Percentiles rank a stretch among this genome's conserved stretches.
phyloP scores from a whole-genome alignment of 2,329 filamentous ascomycete species.

The Aureobasidium leucospermi region DNA sequence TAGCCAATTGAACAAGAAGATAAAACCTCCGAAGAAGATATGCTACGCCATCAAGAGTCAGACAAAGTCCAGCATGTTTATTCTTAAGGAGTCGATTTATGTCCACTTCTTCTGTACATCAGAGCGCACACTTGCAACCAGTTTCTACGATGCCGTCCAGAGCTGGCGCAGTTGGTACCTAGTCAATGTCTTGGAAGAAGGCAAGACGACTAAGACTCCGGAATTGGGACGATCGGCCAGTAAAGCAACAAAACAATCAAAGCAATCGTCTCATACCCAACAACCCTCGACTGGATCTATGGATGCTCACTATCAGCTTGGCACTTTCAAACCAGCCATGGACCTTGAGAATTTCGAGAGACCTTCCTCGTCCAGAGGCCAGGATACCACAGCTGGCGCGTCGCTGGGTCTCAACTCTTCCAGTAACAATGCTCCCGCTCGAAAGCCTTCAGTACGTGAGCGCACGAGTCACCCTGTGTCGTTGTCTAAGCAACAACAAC shows the following conservation, averaged over 20 bases:
- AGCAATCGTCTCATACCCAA: constrained; percentile 11
- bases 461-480: constrained; percentile 31
- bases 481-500: constrained; percentile 19
- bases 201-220: constrained; percentile 29
- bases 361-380: constrained; percentile 29
- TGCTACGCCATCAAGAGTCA: constrained; percentile 86
- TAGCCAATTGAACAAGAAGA: constrained; percentile 57
- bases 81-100: constrained; percentile 69
- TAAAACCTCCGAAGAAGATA: constrained; percentile 76
- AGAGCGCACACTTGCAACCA: constrained; percentile 57
- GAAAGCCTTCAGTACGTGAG: constrained; percentile 31
- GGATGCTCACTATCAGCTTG: constrained; percentile 53
- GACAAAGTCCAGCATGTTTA: constrained; percentile 76
- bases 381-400: not conserved
- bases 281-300: constrained; percentile 26
- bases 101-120: constrained; percentile 88
- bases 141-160: constrained; percentile 66
- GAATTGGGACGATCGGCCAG: not conserved
- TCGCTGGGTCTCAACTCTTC: not conserved
- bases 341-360: constrained; percentile 53
- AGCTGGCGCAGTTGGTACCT: constrained; percentile 89
- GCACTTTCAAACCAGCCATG: constrained; percentile 60
- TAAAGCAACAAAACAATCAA: constrained; percentile 9
- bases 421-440: constrained; percentile 15
- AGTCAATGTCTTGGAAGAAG: constrained; percentile 60